A percentile compares a stretch with the other conserved stretches of the same genome.
phyloP scores from a whole-genome alignment of 805 yeast genomes.

The Saturnispora bothae region DNA sequence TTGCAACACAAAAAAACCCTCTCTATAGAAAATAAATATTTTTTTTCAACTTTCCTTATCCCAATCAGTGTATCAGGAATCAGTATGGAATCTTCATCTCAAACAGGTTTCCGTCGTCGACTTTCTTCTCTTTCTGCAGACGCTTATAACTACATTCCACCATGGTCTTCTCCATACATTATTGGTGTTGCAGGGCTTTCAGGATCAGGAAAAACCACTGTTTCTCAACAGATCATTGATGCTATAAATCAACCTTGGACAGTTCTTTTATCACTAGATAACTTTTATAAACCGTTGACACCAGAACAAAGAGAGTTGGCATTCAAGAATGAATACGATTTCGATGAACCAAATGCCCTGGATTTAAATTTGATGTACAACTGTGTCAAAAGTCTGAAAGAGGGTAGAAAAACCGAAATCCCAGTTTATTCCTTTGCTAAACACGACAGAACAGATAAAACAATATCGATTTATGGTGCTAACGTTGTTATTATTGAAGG shows the following conservation, averaged over 20 bases:
- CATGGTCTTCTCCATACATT: constrained; percentile 82
- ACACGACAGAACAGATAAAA: constrained; percentile 52
- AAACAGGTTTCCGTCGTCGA: too few species aligned
- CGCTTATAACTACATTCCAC: constrained; percentile 46
- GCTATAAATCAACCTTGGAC: constrained; percentile 89
- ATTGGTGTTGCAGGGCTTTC: constrained; percentile 82
- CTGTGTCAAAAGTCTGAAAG: constrained; percentile 55
- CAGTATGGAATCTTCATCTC: too few species aligned
- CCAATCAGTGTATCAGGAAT: too few species aligned
- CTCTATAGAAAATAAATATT: too few species aligned
- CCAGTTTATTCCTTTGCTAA: constrained; percentile 59
- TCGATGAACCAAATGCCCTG: constrained; percentile 77
- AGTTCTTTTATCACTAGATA: constrained; percentile 77
- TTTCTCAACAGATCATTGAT: constrained; percentile 72
- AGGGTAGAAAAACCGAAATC: constrained; percentile 57
- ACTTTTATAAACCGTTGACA: constrained; percentile 72
- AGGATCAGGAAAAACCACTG: constrained; percentile 91
- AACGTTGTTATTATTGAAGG: constrained; percentile 91
- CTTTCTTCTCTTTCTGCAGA: constrained; percentile 7
- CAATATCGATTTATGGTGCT: constrained; percentile 81
- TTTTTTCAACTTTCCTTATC: too few species aligned
- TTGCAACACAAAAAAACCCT: too few species aligned
- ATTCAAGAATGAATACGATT: constrained; percentile 61
- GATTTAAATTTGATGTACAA: constrained; percentile 65
- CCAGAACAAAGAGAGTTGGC: constrained; percentile 55